Evolutionary conservation across 1,139 yeast species (phyloP).

Genomic region (Lodderomyces beijingensis): DNA sequence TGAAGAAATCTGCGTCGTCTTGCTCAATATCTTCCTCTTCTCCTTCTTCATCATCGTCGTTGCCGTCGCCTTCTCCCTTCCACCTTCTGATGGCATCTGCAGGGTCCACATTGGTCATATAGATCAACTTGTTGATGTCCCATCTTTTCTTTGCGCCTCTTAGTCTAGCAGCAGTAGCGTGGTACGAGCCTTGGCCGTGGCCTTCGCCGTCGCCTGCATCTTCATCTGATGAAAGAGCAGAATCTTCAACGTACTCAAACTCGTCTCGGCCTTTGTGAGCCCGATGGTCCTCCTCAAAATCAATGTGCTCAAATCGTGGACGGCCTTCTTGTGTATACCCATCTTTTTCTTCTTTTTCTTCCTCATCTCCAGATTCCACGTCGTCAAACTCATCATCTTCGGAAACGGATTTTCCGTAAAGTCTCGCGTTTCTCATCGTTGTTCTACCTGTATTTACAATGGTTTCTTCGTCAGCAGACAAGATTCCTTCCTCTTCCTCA

Average conservation of each 20-base stretch:
- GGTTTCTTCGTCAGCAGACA: conserved; percentile 23
- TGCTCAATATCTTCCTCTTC: conserved; percentile 43
- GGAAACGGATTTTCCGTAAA: conserved; percentile 50
- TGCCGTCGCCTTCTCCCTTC: conserved; percentile 48
- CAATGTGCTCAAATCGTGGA: conserved; percentile 45
- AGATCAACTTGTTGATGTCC: conserved; percentile 79
- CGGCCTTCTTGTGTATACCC: conserved; percentile 22
- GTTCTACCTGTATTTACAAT: conserved; percentile 51
- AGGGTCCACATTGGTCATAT: conserved; percentile 73
- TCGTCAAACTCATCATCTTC: conserved; percentile 50
- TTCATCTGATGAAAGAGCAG: conserved; percentile 36
- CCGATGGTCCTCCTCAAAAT: conserved; percentile 32
- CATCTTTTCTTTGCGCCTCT: conserved; percentile 49
- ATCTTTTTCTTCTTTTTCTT: conserved; percentile 29
- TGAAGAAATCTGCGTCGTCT: conserved; percentile 63
- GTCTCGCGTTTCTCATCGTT: conserved; percentile 54
- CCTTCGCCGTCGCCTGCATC: conserved; percentile 21
- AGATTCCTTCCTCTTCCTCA: conserved; percentile 23
- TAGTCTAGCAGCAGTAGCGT: conserved; percentile 43
- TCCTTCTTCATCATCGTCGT: conserved; percentile 44
- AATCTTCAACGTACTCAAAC: conserved; percentile 48
- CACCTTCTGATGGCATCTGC: conserved; percentile 73
- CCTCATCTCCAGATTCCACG: conserved; percentile 29
- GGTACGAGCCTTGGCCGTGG: conserved; percentile 21
- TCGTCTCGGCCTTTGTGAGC: conserved; percentile 40